Percentiles rank a stretch among this genome's conserved stretches.
These are phyloP conservation scores for Pholiota conissans DNA, from an alignment of 768 basidiomycete genomes.

Conservation along the genomic window DNA sequence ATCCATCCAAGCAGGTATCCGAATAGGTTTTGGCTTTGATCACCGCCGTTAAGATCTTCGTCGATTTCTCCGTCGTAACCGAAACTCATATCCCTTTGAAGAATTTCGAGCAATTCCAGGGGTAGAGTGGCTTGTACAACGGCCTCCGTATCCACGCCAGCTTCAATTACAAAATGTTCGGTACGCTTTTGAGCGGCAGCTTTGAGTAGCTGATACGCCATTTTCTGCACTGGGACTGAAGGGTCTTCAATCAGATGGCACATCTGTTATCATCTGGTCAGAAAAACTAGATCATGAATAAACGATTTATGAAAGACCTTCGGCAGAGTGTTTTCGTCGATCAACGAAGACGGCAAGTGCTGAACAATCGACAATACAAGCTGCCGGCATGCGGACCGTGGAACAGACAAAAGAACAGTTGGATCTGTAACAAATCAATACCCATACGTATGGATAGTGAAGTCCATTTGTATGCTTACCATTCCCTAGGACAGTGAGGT, in stretches of 20 bases:
- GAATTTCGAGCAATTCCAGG: slow-evolving; percentile 59
- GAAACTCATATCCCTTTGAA: slow-evolving; percentile 47
- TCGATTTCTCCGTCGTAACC: slow-evolving; percentile 37
- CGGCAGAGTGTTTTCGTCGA: slow-evolving; percentile 62
- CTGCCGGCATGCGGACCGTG: slow-evolving; percentile 67
- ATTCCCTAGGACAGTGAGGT: slow-evolving; percentile 54
- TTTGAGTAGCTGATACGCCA: slow-evolving; percentile 72
- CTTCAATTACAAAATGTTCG: slow-evolving; percentile 84
- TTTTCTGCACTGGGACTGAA: slow-evolving; percentile 65
- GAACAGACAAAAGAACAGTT: slow-evolving; percentile 33
- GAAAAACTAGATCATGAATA: neutral
- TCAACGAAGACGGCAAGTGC: slow-evolving; percentile 60
- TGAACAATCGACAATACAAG: slow-evolving; percentile 69
- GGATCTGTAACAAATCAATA: slow-evolving; percentile 11
- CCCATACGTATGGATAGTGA: neutral
- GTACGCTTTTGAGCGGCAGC: slow-evolving; percentile 74
- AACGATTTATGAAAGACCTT: slow-evolving; percentile 41
- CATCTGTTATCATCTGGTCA: slow-evolving; percentile 49
- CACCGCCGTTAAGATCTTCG: slow-evolving; percentile 35
- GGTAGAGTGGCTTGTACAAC: slow-evolving; percentile 46
- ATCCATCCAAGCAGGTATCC: slow-evolving; percentile 87
- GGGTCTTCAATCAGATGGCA: slow-evolving; percentile 74
- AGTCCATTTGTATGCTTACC: slow-evolving; percentile 37
- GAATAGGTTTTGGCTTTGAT: slow-evolving; percentile 43
- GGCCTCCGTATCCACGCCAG: slow-evolving; percentile 70